A percentile compares a stretch with the other conserved stretches of the same genome.
phyloP scores from a whole-genome alignment of 306 rosid species.

The Ceratonia siliqua region DNA sequence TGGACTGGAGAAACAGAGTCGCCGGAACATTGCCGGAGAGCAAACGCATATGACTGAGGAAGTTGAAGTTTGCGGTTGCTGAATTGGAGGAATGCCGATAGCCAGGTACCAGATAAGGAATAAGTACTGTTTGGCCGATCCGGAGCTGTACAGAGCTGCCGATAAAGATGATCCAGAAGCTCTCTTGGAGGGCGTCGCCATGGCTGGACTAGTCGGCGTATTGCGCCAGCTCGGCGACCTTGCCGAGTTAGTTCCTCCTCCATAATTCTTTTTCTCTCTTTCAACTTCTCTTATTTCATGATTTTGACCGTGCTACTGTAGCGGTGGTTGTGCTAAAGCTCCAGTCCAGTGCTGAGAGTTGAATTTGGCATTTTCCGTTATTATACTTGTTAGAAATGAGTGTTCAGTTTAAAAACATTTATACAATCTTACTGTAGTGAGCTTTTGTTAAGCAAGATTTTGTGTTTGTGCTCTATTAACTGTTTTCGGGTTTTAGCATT shows the following conservation, averaged over 20 bases:
- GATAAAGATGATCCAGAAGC: slow-evolving; percentile 93
- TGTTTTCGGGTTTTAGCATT: not conserved
- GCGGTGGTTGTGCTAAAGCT: slow-evolving; percentile 7
- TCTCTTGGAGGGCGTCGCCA: slow-evolving; percentile 79
- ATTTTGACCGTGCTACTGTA: not conserved
- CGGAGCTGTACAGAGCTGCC: slow-evolving; percentile 75
- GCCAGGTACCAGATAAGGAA: slow-evolving; percentile 69
- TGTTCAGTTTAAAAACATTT: not conserved
- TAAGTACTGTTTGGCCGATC: slow-evolving; percentile 82
- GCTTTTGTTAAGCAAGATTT: slow-evolving; percentile 2
- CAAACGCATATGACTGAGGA: not conserved
- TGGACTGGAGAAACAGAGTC: slow-evolving; percentile 44
- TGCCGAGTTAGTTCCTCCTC: slow-evolving; percentile 62
- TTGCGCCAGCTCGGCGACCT: slow-evolving; percentile 99
- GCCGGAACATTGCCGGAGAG: slow-evolving; percentile 22
- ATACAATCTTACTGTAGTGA: not conserved
- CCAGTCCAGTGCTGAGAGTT: slow-evolving; percentile 24
- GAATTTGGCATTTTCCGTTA: not conserved
- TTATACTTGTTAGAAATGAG: not conserved
- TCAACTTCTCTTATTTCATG: not conserved
- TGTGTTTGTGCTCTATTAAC: not conserved
- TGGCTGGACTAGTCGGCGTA: slow-evolving; percentile 88
- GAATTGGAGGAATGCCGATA: slow-evolving; percentile 63
- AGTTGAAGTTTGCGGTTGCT: slow-evolving; percentile 32
- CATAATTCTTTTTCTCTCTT: not conserved